Conservation (phyloP, 768 basidiomycete species). For the Trametes sanguinea region DNA sequence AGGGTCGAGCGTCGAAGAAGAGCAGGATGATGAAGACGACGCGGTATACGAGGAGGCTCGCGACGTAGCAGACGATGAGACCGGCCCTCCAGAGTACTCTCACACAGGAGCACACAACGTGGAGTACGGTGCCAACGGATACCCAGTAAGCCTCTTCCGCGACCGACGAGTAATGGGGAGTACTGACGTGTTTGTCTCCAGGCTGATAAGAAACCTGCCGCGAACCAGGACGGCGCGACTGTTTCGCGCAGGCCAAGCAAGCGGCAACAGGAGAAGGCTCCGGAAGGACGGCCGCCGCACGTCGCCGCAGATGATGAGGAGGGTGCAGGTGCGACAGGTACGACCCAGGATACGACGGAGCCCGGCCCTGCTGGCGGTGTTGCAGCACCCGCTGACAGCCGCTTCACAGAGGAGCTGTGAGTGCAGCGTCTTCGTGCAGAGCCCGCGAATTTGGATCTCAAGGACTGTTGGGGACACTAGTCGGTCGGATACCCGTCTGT, state of each 20-base stretch:
- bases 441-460: no score
- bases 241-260: slow-evolving; percentile 51
- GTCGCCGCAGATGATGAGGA: slow-evolving; percentile 25
- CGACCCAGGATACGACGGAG: slow-evolving; percentile 1
- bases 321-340: not conserved
- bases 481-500: no score
- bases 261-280: slow-evolving; percentile 74
- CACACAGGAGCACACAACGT: slow-evolving; percentile 42
- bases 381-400: slow-evolving; percentile 30
- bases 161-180: slow-evolving; percentile 26
- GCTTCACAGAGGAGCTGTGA: slow-evolving; percentile 30
- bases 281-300: slow-evolving; percentile 53
- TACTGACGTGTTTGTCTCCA: slow-evolving; percentile 26
- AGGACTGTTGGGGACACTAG: no score
- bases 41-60: slow-evolving; percentile 52
- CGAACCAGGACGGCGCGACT: slow-evolving; percentile 34
- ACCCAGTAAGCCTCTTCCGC: slow-evolving; percentile 28
- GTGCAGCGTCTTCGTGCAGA: not conserved
- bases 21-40: slow-evolving; percentile 46
- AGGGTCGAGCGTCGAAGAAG: slow-evolving; percentile 58
- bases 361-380: slow-evolving; percentile 10
- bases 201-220: slow-evolving; percentile 48
- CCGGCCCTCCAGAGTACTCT: slow-evolving; percentile 64
- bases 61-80: slow-evolving; percentile 45
- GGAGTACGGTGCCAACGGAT: slow-evolving; percentile 39